Evolutionary conservation across 2,329 filamentous ascomycete species (phyloP), one percentile per base, ranked within the genome.

Genomic region (Neoarthrinium moseri): DNA sequence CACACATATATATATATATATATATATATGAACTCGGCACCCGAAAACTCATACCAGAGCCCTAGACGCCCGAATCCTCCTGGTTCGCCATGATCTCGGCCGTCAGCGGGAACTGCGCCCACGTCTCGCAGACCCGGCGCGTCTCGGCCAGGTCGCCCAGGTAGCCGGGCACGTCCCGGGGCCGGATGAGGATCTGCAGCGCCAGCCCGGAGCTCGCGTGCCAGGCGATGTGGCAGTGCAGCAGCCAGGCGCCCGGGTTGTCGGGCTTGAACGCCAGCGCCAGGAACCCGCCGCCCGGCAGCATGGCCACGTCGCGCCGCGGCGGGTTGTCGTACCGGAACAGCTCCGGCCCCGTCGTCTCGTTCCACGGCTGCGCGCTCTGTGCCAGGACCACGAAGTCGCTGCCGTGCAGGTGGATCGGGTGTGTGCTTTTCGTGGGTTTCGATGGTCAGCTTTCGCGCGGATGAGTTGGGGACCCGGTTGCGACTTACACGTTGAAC

Each of bases 401-500:
- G 51, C 76, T 73, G 7, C 74, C 74, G 57, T 78, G 74, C 8
- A 78, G 61, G 58, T 78, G 74, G 56, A 74, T 71, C 0, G 71
- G 71, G 50, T 75, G 72, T 7, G 68, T 56, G 21, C 49, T 57
- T 29, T 15, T 7, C 35, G 20, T 11, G 22, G 22, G 12, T 38
- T 10, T 12, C 5, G 12, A 35, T n/a, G 1, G 53, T 50, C 29
- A 54, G 53, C 21, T 52, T 47, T 51, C 51, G n/a, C n/a, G n/a
- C n/a, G n/a, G n/a, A n/a, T n/a, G n/a, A n/a, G n/a, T n/a, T n/a
- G n/a, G n/a, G n/a, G n/a, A n/a, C n/a, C n/a, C n/a, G n/a, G n/a
- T n/a, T n/a, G n/a, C n/a, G 38, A 63, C 63, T 50, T 48, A 51
- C 49, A 43, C 42, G 21, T 21, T 15, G 2, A 30, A n/a, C 21